Evolutionary conservation across 495 filamentous ascomycete genomes (phyloP), one percentile per base, ranked within the genome.

Genomic region (Lasiosphaeriaceae sp.): DNA sequence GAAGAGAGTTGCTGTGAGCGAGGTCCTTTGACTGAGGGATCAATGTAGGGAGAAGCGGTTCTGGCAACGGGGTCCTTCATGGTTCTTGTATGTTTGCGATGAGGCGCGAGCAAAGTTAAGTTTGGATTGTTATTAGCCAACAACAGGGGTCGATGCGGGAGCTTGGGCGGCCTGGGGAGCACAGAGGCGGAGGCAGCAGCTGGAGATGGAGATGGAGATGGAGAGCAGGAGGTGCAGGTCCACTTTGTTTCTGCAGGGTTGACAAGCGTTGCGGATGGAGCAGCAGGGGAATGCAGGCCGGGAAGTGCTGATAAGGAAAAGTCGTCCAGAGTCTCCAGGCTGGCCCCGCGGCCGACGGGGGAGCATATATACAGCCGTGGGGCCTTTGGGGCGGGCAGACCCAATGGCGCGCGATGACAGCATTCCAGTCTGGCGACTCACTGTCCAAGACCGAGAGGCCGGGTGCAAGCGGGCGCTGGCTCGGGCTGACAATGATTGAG

Each of bases 21-120:
- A 26, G 77, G 77, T 12, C 77, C 74, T 70, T 77, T 75, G 54
- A 78, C 69, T 43, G 63, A 41, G 39, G 76, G 76, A 72, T 79
- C 70, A 48, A 62, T 69, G 68, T 80, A 79, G 59, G 76, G 76
- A 74, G 77, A 79, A 65, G 70, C 62, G 21, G 73, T 74, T 67
- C 76, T 72, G 48, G 59, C 59, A 60, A 78, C 71, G 70, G 77
- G 77, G 71, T 77, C 70, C 66, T 63, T 67, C 72, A 77, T 80
- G 70, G 71, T 76, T 74, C 68, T 78, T 77, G 77, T 70, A 58
- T 65, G 55, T 47, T 60, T 67, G 54, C 41, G 58, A 39, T 17
- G 37, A 21, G 56, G 47, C 54, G 43, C 23, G 44, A 47, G 35
- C 44, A 19, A 44, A 60, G 56, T 39, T 52, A 51, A 19, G 52